Conservation (phyloP, 768 basidiomycete species). For the Calvatia gigantea region DNA sequence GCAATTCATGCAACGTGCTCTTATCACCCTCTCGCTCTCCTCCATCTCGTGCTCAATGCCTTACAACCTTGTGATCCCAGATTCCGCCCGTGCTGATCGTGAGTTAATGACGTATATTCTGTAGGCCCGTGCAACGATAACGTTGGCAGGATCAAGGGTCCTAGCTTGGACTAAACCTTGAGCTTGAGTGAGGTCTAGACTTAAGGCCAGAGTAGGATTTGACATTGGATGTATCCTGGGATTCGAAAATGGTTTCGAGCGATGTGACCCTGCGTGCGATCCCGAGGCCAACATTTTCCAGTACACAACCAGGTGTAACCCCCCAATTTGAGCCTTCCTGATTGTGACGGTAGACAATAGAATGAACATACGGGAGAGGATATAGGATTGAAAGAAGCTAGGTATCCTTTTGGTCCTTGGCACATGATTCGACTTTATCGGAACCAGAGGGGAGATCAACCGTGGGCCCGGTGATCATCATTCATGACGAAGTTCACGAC, state of each 20-base stretch:
- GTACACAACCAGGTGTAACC: slow-evolving; percentile 52
- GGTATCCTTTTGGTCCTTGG: too few relatives aligned
- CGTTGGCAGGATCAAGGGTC: background rate
- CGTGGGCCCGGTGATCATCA: too few relatives aligned
- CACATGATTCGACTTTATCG: too few relatives aligned
- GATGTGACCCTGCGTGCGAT: slow-evolving; percentile 17
- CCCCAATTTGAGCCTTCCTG: slow-evolving; percentile 40
- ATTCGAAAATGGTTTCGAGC: slow-evolving; percentile 15
- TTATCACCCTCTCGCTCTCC: slow-evolving; percentile 23
- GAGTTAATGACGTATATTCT: slow-evolving; percentile 16
- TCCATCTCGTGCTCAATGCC: background rate
- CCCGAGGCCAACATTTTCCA: slow-evolving; percentile 39
- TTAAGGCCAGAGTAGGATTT: too few relatives aligned
- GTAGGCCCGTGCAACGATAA: background rate
- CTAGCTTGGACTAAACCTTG: background rate
- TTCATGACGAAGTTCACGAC: too few relatives aligned
- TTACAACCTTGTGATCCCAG: background rate
- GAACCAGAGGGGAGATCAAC: too few relatives aligned
- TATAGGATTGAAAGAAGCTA: too few relatives aligned
- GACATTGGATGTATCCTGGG: slow-evolving; percentile 23
- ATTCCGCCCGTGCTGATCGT: background rate
- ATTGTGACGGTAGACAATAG: slow-evolving; percentile 45
- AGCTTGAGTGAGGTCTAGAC: too few relatives aligned
- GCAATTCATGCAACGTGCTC: slow-evolving; percentile 42
- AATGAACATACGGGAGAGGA: slow-evolving; percentile 55